Evolutionary conservation across 2,329 filamentous ascomycete genomes (phyloP).

Genomic region (Cephalotrichum gorgonifer): DNA sequence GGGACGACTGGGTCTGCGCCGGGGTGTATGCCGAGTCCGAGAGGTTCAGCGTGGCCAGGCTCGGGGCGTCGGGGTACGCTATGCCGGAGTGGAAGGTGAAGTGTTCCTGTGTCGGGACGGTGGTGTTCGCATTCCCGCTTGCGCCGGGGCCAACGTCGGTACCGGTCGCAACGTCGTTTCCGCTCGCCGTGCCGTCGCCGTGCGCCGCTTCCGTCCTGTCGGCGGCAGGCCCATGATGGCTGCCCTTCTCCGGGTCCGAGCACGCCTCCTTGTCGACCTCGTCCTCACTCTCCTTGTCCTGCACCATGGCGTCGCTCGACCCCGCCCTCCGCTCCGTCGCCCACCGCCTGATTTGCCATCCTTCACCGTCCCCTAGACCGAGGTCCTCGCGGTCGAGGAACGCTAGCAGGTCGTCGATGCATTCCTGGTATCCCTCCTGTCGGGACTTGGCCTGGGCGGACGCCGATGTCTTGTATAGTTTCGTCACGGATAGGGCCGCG

Average conservation of each 20-base stretch:
- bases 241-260: slow-evolving; percentile 42
- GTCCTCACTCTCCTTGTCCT: slow-evolving; percentile 57
- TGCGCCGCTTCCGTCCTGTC: slow-evolving; percentile 14
- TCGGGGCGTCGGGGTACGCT: slow-evolving; percentile 34
- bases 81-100: slow-evolving; percentile 64
- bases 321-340: slow-evolving; percentile 61
- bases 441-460: slow-evolving; percentile 66
- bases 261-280: slow-evolving; percentile 54
- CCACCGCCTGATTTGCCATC: slow-evolving; percentile 50
- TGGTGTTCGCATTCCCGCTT: slow-evolving; percentile 6
- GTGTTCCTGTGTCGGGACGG: slow-evolving; percentile 43
- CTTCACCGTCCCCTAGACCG: slow-evolving; percentile 71
- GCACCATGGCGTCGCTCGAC: slow-evolving; percentile 36
- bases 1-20: slow-evolving; percentile 16
- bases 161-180: slow-evolving; percentile 26
- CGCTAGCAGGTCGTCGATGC: slow-evolving; percentile 75
- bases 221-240: too few relatives aligned
- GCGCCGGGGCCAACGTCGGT: slow-evolving; percentile 11
- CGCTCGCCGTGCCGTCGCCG: slow-evolving; percentile 17
- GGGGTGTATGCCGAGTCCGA: slow-evolving; percentile 38
- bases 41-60: slow-evolving; percentile 50
- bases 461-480: slow-evolving; percentile 87
- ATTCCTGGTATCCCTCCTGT: slow-evolving; percentile 83
- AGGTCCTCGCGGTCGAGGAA: slow-evolving; percentile 78
- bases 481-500: slow-evolving; percentile 87